phyloP scores from a whole-genome alignment of 2,329 filamentous ascomycete species.

The Lachnellula occidentalis region DNA sequence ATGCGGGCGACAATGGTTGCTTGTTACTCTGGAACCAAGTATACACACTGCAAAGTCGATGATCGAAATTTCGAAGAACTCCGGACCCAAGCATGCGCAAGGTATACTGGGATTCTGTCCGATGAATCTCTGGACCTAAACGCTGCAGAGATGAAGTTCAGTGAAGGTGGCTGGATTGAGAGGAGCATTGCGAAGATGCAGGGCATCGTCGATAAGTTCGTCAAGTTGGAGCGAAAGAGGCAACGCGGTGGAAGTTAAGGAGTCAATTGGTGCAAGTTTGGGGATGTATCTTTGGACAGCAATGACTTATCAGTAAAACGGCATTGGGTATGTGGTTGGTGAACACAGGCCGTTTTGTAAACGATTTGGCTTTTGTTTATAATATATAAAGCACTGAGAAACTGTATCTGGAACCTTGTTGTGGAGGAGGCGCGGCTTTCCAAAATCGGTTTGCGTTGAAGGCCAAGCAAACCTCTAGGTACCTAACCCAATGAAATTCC shows the following conservation, averaged over 20 bases:
- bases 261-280: not conserved
- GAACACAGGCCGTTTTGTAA: too few relatives aligned
- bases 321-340: too few relatives aligned
- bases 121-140: not conserved
- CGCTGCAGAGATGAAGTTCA: not conserved
- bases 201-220: not conserved
- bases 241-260: not conserved
- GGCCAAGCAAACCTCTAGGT: too few relatives aligned
- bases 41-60: not conserved
- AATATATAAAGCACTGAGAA: too few relatives aligned
- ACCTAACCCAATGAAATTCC: too few relatives aligned
- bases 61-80: not conserved
- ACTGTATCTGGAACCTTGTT: too few relatives aligned
- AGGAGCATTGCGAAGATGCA: not conserved
- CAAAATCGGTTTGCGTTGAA: too few relatives aligned
- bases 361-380: too few relatives aligned
- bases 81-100: not conserved
- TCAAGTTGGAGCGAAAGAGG: not conserved
- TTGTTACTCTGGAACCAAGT: not conserved
- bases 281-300: too few relatives aligned
- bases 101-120: not conserved
- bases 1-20: not conserved
- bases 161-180: not conserved
- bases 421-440: too few relatives aligned
- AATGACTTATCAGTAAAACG: too few relatives aligned